Conservation (phyloP, 163 green algal genomes). For the Scenedesmus sp. region DNA sequence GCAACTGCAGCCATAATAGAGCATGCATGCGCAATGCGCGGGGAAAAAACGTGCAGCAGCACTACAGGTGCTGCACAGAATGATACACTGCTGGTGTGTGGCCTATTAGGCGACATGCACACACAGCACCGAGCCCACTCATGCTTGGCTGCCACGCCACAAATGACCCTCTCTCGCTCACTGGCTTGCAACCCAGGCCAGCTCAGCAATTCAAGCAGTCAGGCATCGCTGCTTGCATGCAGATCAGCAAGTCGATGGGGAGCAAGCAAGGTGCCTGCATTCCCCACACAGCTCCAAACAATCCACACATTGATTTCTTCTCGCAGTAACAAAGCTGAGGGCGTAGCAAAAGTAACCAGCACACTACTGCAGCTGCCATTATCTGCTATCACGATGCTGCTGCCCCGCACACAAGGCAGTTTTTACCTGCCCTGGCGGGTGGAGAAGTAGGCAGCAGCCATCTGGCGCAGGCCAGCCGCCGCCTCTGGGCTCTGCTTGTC, state of each 20-base stretch:
- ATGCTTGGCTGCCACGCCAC: not conserved
- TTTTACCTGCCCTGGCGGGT: not conserved
- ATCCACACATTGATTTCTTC: not conserved
- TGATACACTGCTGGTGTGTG: not conserved
- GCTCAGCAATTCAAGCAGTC: not conserved
- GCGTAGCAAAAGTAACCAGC: not conserved
- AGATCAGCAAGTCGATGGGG: not conserved
- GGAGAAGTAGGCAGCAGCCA: slow-evolving; percentile 51
- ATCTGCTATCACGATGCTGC: too few relatives aligned
- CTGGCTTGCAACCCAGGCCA: not conserved
- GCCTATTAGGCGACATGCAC: not conserved
- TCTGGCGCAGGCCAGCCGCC: slow-evolving; percentile 55
- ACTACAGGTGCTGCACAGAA: not conserved
- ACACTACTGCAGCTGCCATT: not conserved
- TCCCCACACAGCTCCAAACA: not conserved
- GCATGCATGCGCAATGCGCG: not conserved
- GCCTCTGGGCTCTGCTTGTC: slow-evolving; percentile 60
- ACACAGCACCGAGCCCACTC: not conserved
- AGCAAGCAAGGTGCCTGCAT: not conserved
- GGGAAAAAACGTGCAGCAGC: not conserved
- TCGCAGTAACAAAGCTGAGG: not conserved
- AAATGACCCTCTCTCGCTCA: not conserved
- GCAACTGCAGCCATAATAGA: not conserved
- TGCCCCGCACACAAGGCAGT: too few relatives aligned
- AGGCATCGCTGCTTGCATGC: not conserved